Evolutionary conservation across 2,329 filamentous ascomycete genomes (phyloP).

Genomic region (Colletotrichum nymphaeae): DNA sequence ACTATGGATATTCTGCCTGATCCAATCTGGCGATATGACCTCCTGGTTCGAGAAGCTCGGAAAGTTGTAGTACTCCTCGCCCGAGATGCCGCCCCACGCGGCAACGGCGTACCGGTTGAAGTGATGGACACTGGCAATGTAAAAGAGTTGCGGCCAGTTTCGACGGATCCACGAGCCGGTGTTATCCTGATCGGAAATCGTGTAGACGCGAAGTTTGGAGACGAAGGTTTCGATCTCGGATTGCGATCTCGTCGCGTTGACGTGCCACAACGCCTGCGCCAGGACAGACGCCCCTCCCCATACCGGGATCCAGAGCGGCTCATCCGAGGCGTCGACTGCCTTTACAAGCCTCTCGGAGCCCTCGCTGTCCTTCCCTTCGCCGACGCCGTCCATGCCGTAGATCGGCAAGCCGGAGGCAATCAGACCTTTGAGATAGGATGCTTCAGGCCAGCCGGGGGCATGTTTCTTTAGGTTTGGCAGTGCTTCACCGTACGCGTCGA

Average conservation of each 20-base stretch:
- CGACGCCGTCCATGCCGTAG: slow-evolving; percentile 14
- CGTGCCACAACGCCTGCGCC: slow-evolving; percentile 56
- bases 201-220: slow-evolving; percentile 54
- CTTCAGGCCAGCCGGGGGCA: slow-evolving; percentile 4
- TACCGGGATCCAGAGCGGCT: slow-evolving; percentile 59
- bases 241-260: slow-evolving; percentile 45
- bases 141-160: slow-evolving; percentile 60
- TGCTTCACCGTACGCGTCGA: slow-evolving; percentile 50
- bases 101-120: slow-evolving; percentile 62
- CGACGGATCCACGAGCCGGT: slow-evolving; percentile 62
- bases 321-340: slow-evolving; percentile 48
- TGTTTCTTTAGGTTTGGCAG: slow-evolving; percentile 47
- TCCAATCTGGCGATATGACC: slow-evolving; percentile 57
- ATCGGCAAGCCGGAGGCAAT: slow-evolving; percentile 14
- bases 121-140: slow-evolving; percentile 60
- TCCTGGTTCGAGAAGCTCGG: slow-evolving; percentile 57
- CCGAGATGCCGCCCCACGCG: slow-evolving; percentile 62
- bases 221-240: slow-evolving; percentile 47
- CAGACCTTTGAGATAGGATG: neutral
- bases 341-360: slow-evolving; percentile 48
- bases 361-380: slow-evolving; percentile 46
- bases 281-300: slow-evolving; percentile 64
- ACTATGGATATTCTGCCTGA: slow-evolving; percentile 59
- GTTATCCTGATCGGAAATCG: slow-evolving; percentile 66
- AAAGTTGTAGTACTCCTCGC: slow-evolving; percentile 58